A percentile compares a stretch with the other conserved stretches of the same genome.
Evolutionary conservation across 2,329 filamentous ascomycete species (phyloP).

Genomic region (Clarireedia sp.): DNA sequence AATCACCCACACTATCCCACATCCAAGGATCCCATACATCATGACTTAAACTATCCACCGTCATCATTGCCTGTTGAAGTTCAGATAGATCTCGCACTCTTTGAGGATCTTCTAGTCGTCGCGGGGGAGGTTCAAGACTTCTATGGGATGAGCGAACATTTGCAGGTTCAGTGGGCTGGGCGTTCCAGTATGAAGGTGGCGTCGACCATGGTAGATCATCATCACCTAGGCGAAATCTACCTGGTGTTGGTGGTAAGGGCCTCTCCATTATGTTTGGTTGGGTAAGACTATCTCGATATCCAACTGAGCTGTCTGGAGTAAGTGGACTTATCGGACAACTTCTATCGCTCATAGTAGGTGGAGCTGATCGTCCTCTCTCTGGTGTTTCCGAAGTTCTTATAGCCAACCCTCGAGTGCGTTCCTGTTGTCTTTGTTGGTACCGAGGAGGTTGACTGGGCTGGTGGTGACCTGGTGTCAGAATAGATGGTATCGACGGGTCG

Average conservation of each 20-base stretch:
- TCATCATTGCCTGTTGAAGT: slow-evolving; percentile 29
- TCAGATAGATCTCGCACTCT: slow-evolving; percentile 23
- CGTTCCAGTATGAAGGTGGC: slow-evolving; percentile 22
- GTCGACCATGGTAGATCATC: slow-evolving; percentile 28
- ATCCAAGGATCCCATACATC: slow-evolving; percentile 25
- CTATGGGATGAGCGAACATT: not conserved
- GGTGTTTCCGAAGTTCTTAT: slow-evolving; percentile 4
- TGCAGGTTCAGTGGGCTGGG: not conserved
- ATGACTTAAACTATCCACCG: slow-evolving; percentile 24
- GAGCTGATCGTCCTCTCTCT: slow-evolving; percentile 24
- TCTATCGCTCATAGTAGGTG: slow-evolving; percentile 20
- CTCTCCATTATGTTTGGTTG: not conserved
- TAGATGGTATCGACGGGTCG: slow-evolving; percentile 5
- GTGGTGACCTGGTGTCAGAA: not conserved
- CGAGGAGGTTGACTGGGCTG: not conserved
- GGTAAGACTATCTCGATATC: slow-evolving; percentile 10
- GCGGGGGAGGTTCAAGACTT: not conserved
- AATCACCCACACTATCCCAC: slow-evolving; percentile 21
- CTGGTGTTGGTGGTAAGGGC: slow-evolving; percentile 26
- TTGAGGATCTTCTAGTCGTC: slow-evolving; percentile 24
- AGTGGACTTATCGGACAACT: slow-evolving; percentile 11
- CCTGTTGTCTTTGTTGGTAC: slow-evolving; percentile 3
- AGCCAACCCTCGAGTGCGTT: slow-evolving; percentile 9
- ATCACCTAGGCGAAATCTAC: slow-evolving; percentile 28
- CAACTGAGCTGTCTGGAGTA: slow-evolving; percentile 16